These are phyloP conservation scores for Geotrichum australiense DNA, from an alignment of 1,139 yeast species.

Conservation along the genomic window DNA sequence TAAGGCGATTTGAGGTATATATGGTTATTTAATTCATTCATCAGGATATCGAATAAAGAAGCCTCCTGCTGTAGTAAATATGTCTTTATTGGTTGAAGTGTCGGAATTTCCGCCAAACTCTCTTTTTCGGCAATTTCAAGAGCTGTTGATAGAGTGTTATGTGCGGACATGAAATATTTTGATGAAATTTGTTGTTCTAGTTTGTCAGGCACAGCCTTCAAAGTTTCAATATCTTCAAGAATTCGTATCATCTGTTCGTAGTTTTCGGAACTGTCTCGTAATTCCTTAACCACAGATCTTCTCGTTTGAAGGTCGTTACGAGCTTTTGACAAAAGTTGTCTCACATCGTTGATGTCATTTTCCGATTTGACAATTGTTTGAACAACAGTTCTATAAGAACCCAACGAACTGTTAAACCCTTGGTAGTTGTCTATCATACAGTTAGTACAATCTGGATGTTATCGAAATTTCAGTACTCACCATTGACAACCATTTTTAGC, in stretches of 20 bases:
- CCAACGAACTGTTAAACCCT: slow-evolving; percentile 75
- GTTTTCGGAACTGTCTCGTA: slow-evolving; percentile 55
- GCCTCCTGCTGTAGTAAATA: slow-evolving; percentile 56
- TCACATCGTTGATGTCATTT: slow-evolving; percentile 44
- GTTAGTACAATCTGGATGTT: slow-evolving; percentile 4
- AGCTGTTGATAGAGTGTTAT: slow-evolving; percentile 52
- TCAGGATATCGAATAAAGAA: slow-evolving; percentile 59
- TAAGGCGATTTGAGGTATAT: slow-evolving; percentile 55
- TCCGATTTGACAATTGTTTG: slow-evolving; percentile 54
- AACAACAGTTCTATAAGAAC: slow-evolving; percentile 61
- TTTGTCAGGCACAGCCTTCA: slow-evolving; percentile 53
- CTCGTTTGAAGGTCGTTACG: slow-evolving; percentile 49
- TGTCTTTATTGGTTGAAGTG: slow-evolving; percentile 49
- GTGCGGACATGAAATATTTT: slow-evolving; percentile 65
- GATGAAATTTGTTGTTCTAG: slow-evolving; percentile 61
- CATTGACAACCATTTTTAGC: slow-evolving; percentile 66
- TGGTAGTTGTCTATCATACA: slow-evolving; percentile 48
- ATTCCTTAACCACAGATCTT: slow-evolving; percentile 52
- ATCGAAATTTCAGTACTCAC: slow-evolving; percentile 9
- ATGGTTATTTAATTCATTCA: slow-evolving; percentile 71
- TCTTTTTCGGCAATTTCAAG: slow-evolving; percentile 51
- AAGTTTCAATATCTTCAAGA: slow-evolving; percentile 58
- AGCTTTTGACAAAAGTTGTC: slow-evolving; percentile 44
- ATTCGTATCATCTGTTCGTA: slow-evolving; percentile 67
- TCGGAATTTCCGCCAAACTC: slow-evolving; percentile 55